These are phyloP conservation scores for Rutstroemia sp. DNA, from an alignment of 2,329 filamentous ascomycete genomes.

Conservation along the genomic window DNA sequence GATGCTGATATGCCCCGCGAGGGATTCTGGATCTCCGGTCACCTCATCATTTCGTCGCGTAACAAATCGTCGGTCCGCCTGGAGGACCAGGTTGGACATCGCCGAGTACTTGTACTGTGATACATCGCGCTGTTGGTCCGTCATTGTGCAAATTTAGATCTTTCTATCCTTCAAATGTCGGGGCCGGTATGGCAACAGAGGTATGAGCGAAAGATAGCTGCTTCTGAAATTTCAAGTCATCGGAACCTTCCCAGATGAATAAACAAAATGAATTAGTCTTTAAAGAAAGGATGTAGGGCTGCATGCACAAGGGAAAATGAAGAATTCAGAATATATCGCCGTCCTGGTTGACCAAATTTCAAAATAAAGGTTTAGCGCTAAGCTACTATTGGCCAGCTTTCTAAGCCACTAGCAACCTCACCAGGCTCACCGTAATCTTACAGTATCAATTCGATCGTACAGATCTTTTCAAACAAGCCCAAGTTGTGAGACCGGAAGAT, in stretches of 20 bases:
- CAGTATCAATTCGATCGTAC: too few relatives aligned
- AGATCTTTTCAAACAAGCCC: background rate
- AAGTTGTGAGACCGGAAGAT: slow-evolving; percentile 8
- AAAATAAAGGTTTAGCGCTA: slow-evolving; percentile 11
- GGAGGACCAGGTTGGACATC: slow-evolving; percentile 99
- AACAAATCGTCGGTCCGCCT: slow-evolving; percentile 95
- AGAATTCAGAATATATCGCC: background rate
- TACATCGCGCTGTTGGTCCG: slow-evolving; percentile 71
- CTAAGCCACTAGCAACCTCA: background rate
- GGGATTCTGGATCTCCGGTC: slow-evolving; percentile 93
- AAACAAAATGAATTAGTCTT: background rate
- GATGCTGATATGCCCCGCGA: slow-evolving; percentile 89
- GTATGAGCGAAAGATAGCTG: background rate
- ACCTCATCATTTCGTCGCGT: slow-evolving; percentile 88
- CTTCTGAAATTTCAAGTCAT: slow-evolving; percentile 5
- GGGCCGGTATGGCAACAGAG: slow-evolving; percentile 15
- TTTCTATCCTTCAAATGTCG: slow-evolving; percentile 21
- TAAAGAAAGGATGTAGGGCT: background rate
- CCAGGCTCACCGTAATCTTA: too few relatives aligned
- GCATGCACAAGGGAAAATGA: background rate
- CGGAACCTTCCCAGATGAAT: slow-evolving; percentile 5
- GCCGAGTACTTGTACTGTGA: slow-evolving; percentile 98
- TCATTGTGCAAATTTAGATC: slow-evolving; percentile 43
- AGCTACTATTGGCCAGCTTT: background rate
- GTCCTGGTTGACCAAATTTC: slow-evolving; percentile 5